Conservation (phyloP, 441 rosid species). For the Aleurites moluccanus region DNA sequence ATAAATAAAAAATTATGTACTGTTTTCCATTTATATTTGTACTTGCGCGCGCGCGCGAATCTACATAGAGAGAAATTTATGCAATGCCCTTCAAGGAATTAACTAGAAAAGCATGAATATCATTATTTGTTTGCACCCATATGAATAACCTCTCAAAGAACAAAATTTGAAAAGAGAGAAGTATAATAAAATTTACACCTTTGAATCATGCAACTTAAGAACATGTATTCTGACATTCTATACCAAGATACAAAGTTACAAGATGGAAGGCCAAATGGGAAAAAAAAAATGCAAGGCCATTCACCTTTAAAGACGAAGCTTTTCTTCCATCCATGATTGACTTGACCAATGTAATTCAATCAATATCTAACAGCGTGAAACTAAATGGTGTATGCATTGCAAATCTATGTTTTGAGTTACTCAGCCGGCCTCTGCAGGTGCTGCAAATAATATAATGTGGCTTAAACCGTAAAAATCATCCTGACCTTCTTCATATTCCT, state of each 20-base stretch:
- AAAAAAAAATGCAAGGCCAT: constrained; percentile 22
- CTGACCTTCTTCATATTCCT: constrained; percentile 84
- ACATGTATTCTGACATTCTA: neutral
- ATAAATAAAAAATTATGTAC: too few relatives aligned
- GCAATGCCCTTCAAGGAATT: too few relatives aligned
- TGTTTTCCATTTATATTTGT: too few relatives aligned
- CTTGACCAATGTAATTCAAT: neutral
- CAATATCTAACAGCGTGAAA: neutral
- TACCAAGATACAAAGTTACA: constrained; percentile 2
- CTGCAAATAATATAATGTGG: neutral
- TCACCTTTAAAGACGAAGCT: constrained; percentile 15
- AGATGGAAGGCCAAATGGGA: neutral
- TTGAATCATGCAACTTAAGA: neutral
- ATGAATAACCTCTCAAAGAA: neutral
- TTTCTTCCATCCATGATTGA: neutral
- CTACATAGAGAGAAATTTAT: too few relatives aligned
- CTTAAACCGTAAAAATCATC: constrained; percentile 81
- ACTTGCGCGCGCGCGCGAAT: too few relatives aligned
- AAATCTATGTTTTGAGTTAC: constrained; percentile 7
- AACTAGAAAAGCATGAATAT: neutral
- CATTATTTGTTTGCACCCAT: neutral
- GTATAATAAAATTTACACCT: neutral
- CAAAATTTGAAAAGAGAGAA: neutral
- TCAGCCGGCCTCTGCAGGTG: constrained; percentile 13
- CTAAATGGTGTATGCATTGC: neutral